Evolutionary conservation across 2,329 filamentous ascomycete genomes (phyloP).

Genomic region (Akanthomyces uredinophilus): DNA sequence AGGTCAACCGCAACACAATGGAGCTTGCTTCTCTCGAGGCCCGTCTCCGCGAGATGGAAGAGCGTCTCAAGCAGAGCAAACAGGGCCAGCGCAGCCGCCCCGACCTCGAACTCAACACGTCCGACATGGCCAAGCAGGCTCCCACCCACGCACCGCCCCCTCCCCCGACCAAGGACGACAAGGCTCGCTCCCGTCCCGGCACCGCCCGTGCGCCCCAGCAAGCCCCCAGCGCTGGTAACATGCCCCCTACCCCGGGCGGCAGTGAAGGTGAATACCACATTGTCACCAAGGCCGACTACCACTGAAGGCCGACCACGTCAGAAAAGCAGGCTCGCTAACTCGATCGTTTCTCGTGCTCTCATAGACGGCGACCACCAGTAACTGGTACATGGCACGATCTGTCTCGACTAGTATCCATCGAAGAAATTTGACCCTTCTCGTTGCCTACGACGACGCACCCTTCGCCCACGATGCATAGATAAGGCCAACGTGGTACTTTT

Average conservation of each 20-base stretch:
- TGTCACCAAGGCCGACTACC: slow-evolving; percentile 16
- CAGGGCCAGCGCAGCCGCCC: slow-evolving; percentile 21
- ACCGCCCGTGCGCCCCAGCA: slow-evolving; percentile 47
- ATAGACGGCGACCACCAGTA: slow-evolving; percentile 19
- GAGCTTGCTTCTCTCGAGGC: slow-evolving; percentile 85
- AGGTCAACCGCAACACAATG: slow-evolving; percentile 65
- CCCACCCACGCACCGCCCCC: slow-evolving; percentile 23
- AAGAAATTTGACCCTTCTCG: not conserved
- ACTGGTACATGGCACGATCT: not conserved
- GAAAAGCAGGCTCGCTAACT: slow-evolving; percentile 4
- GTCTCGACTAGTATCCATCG: not conserved
- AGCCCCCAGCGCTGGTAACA: slow-evolving; percentile 49
- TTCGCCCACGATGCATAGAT: not conserved
- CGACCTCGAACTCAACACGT: slow-evolving; percentile 18
- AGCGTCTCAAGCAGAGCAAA: slow-evolving; percentile 54
- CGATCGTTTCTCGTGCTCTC: slow-evolving; percentile 1
- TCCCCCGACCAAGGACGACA: slow-evolving; percentile 24
- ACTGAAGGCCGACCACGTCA: not conserved
- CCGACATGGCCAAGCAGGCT: slow-evolving; percentile 20
- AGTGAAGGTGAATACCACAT: slow-evolving; percentile 58
- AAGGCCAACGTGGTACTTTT: not conserved
- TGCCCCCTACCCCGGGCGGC: slow-evolving; percentile 56
- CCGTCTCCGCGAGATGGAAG: slow-evolving; percentile 78
- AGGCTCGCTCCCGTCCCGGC: slow-evolving; percentile 48
- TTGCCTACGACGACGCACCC: not conserved